Conservation (phyloP, 257 asterid species). For the Nicotiana undulata region DNA sequence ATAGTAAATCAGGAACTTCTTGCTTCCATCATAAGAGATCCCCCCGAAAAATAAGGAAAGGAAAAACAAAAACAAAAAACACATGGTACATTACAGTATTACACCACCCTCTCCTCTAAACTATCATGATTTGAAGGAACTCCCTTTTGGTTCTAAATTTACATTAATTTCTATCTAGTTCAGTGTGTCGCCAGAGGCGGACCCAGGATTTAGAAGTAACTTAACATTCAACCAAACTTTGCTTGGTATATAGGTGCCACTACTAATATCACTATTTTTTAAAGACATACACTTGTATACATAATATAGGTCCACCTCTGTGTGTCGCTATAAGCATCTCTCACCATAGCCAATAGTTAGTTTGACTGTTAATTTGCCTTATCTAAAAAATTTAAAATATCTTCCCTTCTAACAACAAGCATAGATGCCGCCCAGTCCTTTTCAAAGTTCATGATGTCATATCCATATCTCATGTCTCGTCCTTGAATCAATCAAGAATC, state of each 20-base stretch:
- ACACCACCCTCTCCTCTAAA: background rate
- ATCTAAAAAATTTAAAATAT: background rate
- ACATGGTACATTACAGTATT: background rate
- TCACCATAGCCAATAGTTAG: background rate
- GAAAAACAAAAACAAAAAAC: background rate
- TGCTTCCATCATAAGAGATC: background rate
- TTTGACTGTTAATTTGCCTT: background rate
- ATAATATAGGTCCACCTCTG: too few species aligned
- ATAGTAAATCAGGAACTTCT: background rate
- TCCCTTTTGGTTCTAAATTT: background rate
- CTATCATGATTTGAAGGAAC: background rate
- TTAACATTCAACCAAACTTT: too few species aligned
- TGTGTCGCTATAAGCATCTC: background rate
- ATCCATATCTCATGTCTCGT: background rate
- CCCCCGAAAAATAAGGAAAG: background rate
- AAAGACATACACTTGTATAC: too few species aligned
- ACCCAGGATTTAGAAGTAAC: too few species aligned
- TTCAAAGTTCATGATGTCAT: background rate
- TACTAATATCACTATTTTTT: too few species aligned
- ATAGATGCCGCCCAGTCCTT: background rate
- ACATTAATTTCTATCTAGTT: background rate
- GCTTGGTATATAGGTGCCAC: too few species aligned
- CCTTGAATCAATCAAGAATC: background rate
- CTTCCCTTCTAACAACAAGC: background rate
- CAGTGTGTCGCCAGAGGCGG: background rate